These are phyloP conservation scores for Torulaspora globosa DNA, from an alignment of 1,139 yeast genomes.

Conservation along the genomic window DNA sequence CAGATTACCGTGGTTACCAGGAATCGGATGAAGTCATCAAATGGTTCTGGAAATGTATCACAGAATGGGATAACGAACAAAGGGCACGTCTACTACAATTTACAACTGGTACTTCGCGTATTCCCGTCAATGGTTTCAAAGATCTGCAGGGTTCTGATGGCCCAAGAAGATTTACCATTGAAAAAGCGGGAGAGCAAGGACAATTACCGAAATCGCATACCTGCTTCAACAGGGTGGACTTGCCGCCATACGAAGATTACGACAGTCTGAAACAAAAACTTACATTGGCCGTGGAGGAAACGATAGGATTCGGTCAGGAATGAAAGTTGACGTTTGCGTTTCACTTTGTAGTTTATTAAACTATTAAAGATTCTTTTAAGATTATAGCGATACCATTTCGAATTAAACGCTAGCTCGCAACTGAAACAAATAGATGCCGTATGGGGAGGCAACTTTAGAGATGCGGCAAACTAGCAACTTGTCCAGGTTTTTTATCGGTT, in stretches of 20 bases:
- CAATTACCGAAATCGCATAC: slow-evolving; percentile 96
- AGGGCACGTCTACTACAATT: slow-evolving; percentile 92
- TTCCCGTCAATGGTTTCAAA: slow-evolving; percentile 97
- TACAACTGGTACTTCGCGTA: slow-evolving; percentile 97
- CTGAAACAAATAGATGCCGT: no score
- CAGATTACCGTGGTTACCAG: slow-evolving; percentile 96
- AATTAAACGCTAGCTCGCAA: no score
- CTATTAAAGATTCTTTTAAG: slow-evolving; percentile 5
- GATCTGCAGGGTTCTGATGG: slow-evolving; percentile 98
- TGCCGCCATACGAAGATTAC: slow-evolving; percentile 75
- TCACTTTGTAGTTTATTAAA: slow-evolving; percentile 7
- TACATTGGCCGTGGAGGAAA: slow-evolving; percentile 86
- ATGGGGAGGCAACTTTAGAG: no score
- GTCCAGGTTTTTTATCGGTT: no score
- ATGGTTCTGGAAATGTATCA: slow-evolving; percentile 97
- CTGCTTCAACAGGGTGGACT: slow-evolving; percentile 88
- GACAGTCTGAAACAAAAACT: slow-evolving; percentile 76
- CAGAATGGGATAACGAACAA: slow-evolving; percentile 94
- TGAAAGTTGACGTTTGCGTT: slow-evolving; percentile 33
- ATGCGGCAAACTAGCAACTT: no score
- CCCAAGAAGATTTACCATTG: slow-evolving; percentile 96
- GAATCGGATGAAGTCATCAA: slow-evolving; percentile 94
- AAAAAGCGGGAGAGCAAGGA: slow-evolving; percentile 90
- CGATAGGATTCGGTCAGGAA: slow-evolving; percentile 96
- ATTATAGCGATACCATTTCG: background rate